A percentile compares a stretch with the other conserved stretches of the same genome.
These are phyloP conservation scores for Colletotrichum sublineola DNA, from an alignment of 2,329 filamentous ascomycete species.

Conservation along the genomic window DNA sequence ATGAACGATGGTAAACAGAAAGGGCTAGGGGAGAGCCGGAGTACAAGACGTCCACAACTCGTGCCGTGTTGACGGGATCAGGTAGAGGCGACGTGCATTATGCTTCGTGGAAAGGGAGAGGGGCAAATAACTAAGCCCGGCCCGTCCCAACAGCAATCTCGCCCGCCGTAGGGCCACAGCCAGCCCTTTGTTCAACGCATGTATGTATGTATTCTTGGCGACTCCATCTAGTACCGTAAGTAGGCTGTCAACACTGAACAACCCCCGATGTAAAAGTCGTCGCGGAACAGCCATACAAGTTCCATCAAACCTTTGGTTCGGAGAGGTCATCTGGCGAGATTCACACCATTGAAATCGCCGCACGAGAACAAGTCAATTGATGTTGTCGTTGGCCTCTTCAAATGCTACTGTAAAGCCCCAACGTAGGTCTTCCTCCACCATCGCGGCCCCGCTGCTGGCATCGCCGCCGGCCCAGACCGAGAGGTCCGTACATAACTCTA, in stretches of 20 bases:
- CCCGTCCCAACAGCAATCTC: constrained; percentile 9
- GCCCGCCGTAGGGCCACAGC: background rate
- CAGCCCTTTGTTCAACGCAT: background rate
- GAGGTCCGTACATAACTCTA: background rate
- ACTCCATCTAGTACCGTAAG: background rate
- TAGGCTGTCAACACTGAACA: background rate
- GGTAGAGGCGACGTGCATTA: background rate
- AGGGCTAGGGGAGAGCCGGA: accelerated
- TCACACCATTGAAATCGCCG: no score
- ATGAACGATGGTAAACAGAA: background rate
- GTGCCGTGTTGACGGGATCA: background rate
- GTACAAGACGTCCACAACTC: background rate
- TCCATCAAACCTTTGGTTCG: background rate
- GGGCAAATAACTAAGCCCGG: constrained; percentile 7
- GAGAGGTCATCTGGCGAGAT: no score
- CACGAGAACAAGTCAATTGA: background rate
- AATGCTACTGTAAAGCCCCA: background rate
- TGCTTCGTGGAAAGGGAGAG: constrained; percentile 4
- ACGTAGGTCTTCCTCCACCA: background rate
- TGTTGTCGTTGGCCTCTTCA: background rate
- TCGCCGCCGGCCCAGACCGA: background rate
- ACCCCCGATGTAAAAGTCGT: background rate
- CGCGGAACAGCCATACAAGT: background rate
- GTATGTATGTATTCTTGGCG: background rate
- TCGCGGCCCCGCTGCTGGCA: constrained; percentile 3